phyloP scores from a whole-genome alignment of 1,284 basidiomycete species.

The Leccinum fallax region DNA sequence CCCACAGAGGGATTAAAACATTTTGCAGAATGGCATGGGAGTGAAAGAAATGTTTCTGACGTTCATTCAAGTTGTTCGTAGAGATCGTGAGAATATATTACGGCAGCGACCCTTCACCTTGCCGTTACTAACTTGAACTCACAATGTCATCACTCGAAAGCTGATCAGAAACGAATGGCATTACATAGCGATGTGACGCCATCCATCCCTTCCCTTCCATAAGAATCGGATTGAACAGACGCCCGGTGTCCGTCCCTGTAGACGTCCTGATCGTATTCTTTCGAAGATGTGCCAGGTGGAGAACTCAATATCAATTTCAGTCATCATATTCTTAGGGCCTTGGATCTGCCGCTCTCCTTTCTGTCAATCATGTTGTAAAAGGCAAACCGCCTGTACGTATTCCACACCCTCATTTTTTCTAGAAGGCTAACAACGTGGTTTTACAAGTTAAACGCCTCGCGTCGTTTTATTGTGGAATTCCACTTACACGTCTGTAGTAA shows the following conservation, averaged over 20 bases:
- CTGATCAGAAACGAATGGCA: too few relatives aligned
- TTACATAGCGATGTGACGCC: neutral
- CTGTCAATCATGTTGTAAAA: neutral
- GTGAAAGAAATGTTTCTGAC: too few relatives aligned
- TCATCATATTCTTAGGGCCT: neutral
- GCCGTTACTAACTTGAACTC: too few relatives aligned
- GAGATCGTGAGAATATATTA: neutral
- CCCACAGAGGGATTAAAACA: too few relatives aligned
- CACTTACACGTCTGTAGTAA: neutral
- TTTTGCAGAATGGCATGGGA: too few relatives aligned
- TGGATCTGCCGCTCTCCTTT: neutral
- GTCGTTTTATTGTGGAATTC: neutral
- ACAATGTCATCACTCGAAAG: too few relatives aligned
- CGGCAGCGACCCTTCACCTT: too few relatives aligned
- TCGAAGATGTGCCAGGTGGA: too few relatives aligned
- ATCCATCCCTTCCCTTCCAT: neutral
- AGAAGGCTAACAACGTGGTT: neutral
- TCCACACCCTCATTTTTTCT: neutral
- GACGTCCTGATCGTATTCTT: too few relatives aligned
- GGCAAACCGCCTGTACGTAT: neutral
- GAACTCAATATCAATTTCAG: neutral
- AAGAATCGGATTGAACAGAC: neutral
- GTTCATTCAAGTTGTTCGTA: too few relatives aligned
- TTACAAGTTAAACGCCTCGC: neutral
- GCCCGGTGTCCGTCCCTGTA: neutral